phyloP scores from a whole-genome alignment of 306 rosid species.

The Vigna mungo region DNA sequence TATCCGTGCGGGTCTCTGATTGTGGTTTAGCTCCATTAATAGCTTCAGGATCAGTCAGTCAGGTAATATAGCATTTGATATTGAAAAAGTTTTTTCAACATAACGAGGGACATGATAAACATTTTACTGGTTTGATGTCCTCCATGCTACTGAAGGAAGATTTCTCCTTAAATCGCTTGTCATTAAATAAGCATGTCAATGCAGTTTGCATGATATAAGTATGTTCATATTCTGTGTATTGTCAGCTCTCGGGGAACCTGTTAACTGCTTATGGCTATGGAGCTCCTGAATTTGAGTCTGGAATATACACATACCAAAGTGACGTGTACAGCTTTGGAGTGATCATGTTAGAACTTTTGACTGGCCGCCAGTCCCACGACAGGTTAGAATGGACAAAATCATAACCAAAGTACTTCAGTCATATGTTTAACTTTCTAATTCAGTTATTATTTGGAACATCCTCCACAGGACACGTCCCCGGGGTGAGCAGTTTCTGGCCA shows the following conservation, averaged over 20 bases:
- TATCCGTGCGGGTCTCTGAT: conserved; percentile 77
- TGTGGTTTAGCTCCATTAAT: conserved; percentile 95
- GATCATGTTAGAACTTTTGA: conserved; percentile 92
- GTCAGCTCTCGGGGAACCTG: conserved; percentile 89
- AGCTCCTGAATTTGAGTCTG: conserved; percentile 96
- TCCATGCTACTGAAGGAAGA: conserved; percentile 10
- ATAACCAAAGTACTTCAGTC: not conserved
- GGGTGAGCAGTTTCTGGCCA: conserved; percentile 84
- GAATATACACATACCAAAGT: conserved; percentile 80
- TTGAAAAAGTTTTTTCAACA: conserved; percentile 1
- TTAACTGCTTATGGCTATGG: conserved; percentile 85
- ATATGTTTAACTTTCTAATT: conserved; percentile 5
- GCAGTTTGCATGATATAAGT: conserved; percentile 28
- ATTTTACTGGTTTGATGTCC: not conserved
- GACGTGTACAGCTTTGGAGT: conserved; percentile 97
- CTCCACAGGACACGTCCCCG: conserved; percentile 64
- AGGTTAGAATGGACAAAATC: conserved; percentile 53
- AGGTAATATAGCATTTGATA: conserved; percentile 58
- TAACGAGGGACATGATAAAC: not conserved
- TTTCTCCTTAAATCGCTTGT: conserved; percentile 15
- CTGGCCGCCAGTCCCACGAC: conserved; percentile 90
- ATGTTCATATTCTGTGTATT: conserved; percentile 31
- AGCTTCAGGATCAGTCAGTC: conserved; percentile 92
- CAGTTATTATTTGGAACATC: conserved; percentile 19
- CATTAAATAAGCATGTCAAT: conserved; percentile 7